These are phyloP conservation scores for Nephelium lappaceum DNA, from an alignment of 345 rosid species.

Conservation along the genomic window DNA sequence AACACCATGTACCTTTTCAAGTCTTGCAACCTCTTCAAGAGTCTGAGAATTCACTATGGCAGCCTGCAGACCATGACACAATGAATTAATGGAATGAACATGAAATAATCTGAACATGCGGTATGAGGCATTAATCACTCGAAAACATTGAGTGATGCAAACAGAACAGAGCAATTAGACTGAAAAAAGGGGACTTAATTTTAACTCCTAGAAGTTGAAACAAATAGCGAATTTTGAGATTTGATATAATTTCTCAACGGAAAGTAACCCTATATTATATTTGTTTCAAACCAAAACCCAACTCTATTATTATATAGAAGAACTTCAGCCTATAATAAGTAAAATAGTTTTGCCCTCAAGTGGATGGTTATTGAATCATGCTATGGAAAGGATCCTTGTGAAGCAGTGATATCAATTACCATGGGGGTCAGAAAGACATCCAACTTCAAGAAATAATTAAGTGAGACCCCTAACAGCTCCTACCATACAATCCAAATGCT, in stretches of 20 bases:
- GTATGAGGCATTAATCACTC: not conserved
- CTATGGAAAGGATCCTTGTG: not conserved
- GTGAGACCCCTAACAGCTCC: not conserved
- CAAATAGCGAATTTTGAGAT: not conserved
- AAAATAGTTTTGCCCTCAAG: not conserved
- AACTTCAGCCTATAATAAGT: not conserved
- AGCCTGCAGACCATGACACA: slow-evolving; percentile 59
- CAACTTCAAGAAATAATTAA: not conserved
- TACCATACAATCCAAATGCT: not conserved
- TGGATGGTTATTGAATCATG: not conserved
- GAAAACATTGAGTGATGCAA: slow-evolving; percentile 4
- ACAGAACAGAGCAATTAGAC: not conserved
- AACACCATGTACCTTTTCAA: slow-evolving; percentile 66
- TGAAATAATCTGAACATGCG: not conserved
- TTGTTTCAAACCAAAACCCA: not conserved
- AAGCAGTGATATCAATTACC: slow-evolving; percentile 4
- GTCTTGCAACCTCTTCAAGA: slow-evolving; percentile 98
- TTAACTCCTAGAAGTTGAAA: slow-evolving; percentile 16
- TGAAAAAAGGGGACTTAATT: not conserved
- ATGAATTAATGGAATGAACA: slow-evolving; percentile 1
- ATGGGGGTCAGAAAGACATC: not conserved
- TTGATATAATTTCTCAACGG: not conserved
- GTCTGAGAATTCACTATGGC: slow-evolving; percentile 99
- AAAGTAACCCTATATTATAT: not conserved
- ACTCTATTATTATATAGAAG: not conserved